Conservation (phyloP, 106 monocot genomes). For the Platanthera zijinensis region DNA sequence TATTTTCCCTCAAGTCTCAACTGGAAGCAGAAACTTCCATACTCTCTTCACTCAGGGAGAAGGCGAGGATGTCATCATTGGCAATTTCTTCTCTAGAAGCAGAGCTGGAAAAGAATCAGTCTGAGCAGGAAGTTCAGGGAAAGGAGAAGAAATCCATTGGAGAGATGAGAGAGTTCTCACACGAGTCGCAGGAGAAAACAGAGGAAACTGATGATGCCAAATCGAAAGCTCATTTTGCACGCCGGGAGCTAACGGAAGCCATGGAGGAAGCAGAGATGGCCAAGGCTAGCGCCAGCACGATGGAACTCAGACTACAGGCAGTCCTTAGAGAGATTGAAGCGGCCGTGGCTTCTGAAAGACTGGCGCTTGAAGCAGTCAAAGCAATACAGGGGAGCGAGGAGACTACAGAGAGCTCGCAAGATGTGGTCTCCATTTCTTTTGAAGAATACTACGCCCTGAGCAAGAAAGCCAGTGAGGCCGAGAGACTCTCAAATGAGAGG, state of each 20-base stretch:
- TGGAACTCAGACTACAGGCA: constrained; percentile 41
- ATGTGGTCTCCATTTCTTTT: constrained; percentile 33
- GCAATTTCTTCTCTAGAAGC: constrained; percentile 52
- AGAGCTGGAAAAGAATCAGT: constrained; percentile 30
- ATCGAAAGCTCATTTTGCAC: constrained; percentile 25
- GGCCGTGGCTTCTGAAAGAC: constrained; percentile 32
- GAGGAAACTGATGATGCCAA: constrained; percentile 48
- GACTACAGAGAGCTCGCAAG: constrained; percentile 9
- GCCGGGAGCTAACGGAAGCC: constrained; percentile 42
- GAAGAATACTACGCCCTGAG: constrained; percentile 65
- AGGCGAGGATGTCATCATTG: constrained; percentile 28
- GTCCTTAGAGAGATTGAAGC: constrained; percentile 52
- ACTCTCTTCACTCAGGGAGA: constrained; percentile 27
- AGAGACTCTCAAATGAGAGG: constrained; percentile 41
- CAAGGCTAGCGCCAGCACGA: constrained; percentile 18
- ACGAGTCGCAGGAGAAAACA: constrained; percentile 30
- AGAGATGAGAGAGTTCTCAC: constrained; percentile 30
- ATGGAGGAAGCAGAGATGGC: constrained; percentile 52
- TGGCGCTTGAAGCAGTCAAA: constrained; percentile 45
- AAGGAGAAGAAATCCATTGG: constrained; percentile 40
- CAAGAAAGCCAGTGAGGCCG: constrained; percentile 47
- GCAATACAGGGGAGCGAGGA: constrained; percentile 45
- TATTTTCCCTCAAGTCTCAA: constrained; percentile 32
- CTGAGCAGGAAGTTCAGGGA: constrained; percentile 17
- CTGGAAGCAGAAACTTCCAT: constrained; percentile 28